Base-by-base conservation (phyloP, 148 eudicot species). In the Chenopodium quinoa region DNA sequence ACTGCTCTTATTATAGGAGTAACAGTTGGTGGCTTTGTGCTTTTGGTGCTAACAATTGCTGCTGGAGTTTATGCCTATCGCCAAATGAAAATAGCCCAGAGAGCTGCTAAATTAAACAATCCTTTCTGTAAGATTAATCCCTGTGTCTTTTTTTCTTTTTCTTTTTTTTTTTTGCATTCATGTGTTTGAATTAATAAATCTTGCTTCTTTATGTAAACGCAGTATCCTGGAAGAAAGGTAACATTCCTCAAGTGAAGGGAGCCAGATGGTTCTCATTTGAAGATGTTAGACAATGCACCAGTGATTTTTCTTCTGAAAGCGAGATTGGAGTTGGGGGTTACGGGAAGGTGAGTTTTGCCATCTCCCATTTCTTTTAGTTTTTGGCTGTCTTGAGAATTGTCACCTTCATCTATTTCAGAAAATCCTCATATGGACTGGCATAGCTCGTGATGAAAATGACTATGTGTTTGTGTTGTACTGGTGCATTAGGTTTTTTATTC, bases 321-420 rank as follows among this genome's bases (percentile, higher is more conserved):
- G 78, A 85, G 84, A 90, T 92, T 80, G 95, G 95, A 77, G 77
- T 67, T 77, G 95, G 95, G 67, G 95, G 95, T 46, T 92, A 90
- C 50, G 95, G 95, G 76, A 92, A 89, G 95, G 95, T 92, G 71
- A 14, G 20, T 71, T 23, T 70, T 22, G 1, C 34, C 68, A 71
- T 48, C 27, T 29, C 37, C 71, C 29, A 12, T 1, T 13, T 27
- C 27, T 14, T 1, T 8, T 3, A 2, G 0, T 25, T 74, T 74
- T 11, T 74, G 63, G 37, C n/a, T 25, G 34, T 50, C 62, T 23
- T 48, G 37, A 22, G 19, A 73, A n/a, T 11, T 47, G 0, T 23
- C 29, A 8, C n/a, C 7, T 67, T 67, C 37, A 29, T 73, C 16
- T 48, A 32, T 11, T 46, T 64, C 50, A 0, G 3, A 27, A 54